Conservation (phyloP, 2,329 filamentous ascomycete species). For the Geosmithia putterillii region DNA sequence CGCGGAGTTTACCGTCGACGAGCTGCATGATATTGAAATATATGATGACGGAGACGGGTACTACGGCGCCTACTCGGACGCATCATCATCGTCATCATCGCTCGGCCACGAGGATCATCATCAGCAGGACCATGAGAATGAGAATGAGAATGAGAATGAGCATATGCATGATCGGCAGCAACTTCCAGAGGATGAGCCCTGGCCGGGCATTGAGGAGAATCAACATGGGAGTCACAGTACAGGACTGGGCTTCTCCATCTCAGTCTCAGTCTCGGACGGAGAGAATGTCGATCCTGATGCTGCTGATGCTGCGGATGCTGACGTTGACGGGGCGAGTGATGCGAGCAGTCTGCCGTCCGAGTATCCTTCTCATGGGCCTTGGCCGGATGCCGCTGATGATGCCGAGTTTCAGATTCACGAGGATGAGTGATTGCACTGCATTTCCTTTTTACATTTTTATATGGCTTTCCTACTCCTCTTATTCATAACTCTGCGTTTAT, state of each 20-base stretch:
- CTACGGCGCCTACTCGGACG: slow-evolving; percentile 11
- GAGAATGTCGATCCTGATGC: slow-evolving; percentile 38
- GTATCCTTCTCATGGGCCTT: slow-evolving; percentile 37
- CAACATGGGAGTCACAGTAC: slow-evolving; percentile 3
- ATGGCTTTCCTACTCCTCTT: too few relatives aligned
- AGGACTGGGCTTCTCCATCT: too few relatives aligned
- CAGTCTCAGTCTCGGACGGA: slow-evolving; percentile 32
- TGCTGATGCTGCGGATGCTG: too few relatives aligned
- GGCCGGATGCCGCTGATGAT: slow-evolving; percentile 16
- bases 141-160: not conserved
- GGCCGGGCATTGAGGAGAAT: slow-evolving; percentile 41
- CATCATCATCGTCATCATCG: not conserved
- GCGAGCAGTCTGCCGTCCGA: slow-evolving; percentile 41
- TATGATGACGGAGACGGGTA: slow-evolving; percentile 22
- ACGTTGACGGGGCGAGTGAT: slow-evolving; percentile 17
- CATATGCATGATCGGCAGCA: slow-evolving; percentile 5
- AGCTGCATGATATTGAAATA: slow-evolving; percentile 20
- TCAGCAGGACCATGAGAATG: not conserved
- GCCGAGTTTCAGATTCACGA: slow-evolving; percentile 27
- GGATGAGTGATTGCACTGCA: slow-evolving; percentile 13
- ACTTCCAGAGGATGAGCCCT: slow-evolving; percentile 41
- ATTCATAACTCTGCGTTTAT: too few relatives aligned
- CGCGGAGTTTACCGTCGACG: slow-evolving; percentile 19
- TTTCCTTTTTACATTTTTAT: too few relatives aligned
- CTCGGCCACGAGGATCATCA: not conserved